Conservation (phyloP, 306 rosid genomes). For the Glycyrrhiza uralensis region DNA sequence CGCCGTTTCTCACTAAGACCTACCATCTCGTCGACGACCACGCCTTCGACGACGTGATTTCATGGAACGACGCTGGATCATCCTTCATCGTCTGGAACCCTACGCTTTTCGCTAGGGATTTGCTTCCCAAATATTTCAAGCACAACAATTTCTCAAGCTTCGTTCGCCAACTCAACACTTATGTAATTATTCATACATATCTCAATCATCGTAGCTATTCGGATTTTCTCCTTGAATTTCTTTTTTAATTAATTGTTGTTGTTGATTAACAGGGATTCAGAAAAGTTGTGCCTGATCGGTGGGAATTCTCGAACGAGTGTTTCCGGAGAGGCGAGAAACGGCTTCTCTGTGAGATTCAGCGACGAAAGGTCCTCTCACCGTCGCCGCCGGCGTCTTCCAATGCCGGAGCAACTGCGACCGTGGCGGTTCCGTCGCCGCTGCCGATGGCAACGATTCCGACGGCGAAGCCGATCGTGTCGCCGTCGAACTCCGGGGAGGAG, state of each 20-base stretch:
- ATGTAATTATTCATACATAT: slow-evolving; percentile 45
- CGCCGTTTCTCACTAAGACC: slow-evolving; percentile 80
- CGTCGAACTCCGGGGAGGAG: slow-evolving; percentile 68
- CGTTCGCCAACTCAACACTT: slow-evolving; percentile 91
- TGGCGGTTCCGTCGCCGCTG: slow-evolving; percentile 9
- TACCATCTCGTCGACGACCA: slow-evolving; percentile 71
- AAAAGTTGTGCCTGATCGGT: slow-evolving; percentile 80
- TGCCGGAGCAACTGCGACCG: background rate
- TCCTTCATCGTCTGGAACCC: slow-evolving; percentile 88
- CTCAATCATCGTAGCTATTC: background rate
- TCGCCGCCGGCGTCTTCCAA: background rate
- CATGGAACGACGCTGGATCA: slow-evolving; percentile 90
- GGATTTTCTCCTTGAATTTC: background rate
- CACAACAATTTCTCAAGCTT: slow-evolving; percentile 95
- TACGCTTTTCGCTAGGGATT: slow-evolving; percentile 76
- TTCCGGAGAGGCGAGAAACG: slow-evolving; percentile 65
- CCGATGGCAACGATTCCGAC: slow-evolving; percentile 20
- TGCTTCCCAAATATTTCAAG: slow-evolving; percentile 82
- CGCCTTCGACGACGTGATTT: slow-evolving; percentile 62
- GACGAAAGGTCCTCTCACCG: slow-evolving; percentile 48
- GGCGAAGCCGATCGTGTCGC: slow-evolving; percentile 38
- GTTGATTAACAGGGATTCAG: slow-evolving; percentile 59
- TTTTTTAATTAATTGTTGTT: background rate
- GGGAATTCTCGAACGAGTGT: slow-evolving; percentile 82
- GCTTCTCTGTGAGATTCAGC: slow-evolving; percentile 74